phyloP scores from a whole-genome alignment of 305 asterid species.

The Fraxinus paxiana region DNA sequence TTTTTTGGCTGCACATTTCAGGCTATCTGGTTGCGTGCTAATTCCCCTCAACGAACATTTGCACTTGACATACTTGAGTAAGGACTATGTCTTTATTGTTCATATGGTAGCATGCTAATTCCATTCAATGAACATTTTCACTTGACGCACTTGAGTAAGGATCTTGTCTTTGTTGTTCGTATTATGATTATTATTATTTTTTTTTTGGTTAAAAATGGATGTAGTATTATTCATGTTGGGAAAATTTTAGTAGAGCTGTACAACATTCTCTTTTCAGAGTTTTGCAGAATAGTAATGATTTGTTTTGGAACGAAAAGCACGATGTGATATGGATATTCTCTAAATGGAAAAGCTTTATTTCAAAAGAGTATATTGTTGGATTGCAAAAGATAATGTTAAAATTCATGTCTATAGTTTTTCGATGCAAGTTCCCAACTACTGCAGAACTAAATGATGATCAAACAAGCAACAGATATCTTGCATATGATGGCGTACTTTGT shows the following conservation, averaged over 20 bases:
- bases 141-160: not conserved
- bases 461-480: not conserved
- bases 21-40: conserved; percentile 79
- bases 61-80: conserved; percentile 96
- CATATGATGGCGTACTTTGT: not conserved
- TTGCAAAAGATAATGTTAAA: not conserved
- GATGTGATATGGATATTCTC: not conserved
- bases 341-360: not conserved
- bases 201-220: not conserved
- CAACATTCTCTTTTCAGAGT: not conserved
- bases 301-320: not conserved
- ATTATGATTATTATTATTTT: not conserved
- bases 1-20: conserved; percentile 40
- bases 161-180: not conserved
- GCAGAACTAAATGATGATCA: not conserved
- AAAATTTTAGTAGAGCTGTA: not conserved
- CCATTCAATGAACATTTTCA: not conserved
- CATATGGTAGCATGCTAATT: not conserved
- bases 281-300: not conserved
- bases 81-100: conserved; percentile 36
- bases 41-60: conserved; percentile 82
- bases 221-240: not conserved
- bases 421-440: not conserved
- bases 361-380: not conserved
- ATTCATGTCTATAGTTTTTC: not conserved